Conservation (phyloP, 257 asterid species). For the Solanum okadae region DNA sequence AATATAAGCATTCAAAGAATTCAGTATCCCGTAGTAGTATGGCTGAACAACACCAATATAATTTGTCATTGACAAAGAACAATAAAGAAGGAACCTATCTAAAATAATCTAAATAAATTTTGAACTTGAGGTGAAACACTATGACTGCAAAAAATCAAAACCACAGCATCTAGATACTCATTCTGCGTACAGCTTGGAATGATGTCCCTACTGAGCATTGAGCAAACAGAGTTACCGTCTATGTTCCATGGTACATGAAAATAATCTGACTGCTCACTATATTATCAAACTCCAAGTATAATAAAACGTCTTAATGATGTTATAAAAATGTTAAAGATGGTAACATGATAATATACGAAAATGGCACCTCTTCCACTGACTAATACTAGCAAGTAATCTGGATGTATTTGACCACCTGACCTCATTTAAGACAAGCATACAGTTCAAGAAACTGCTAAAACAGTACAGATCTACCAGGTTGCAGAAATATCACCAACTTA, state of each 20-base stretch:
- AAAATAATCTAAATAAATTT: neutral
- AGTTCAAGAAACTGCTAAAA: neutral
- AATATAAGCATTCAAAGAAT: conserved; percentile 4
- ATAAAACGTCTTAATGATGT: neutral
- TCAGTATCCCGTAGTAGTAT: neutral
- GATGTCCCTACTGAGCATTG: neutral
- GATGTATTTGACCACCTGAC: neutral
- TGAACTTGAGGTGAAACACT: neutral
- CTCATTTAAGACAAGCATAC: neutral
- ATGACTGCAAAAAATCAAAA: neutral
- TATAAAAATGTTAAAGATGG: neutral
- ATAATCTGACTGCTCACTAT: neutral
- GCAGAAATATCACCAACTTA: neutral
- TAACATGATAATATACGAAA: neutral
- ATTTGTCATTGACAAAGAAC: neutral
- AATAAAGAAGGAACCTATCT: neutral
- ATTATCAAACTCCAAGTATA: neutral
- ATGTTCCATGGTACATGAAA: neutral
- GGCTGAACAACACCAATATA: neutral
- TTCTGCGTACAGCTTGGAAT: neutral
- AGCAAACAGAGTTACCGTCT: neutral
- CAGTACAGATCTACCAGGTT: neutral
- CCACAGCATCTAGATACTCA: neutral
- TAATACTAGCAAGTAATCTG: neutral
- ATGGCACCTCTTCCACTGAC: neutral